Percentiles rank a stretch among this genome's conserved stretches.
Evolutionary conservation across 352 stramenopile genomes (phyloP).

Genomic region (Pythium phragmitis): DNA sequence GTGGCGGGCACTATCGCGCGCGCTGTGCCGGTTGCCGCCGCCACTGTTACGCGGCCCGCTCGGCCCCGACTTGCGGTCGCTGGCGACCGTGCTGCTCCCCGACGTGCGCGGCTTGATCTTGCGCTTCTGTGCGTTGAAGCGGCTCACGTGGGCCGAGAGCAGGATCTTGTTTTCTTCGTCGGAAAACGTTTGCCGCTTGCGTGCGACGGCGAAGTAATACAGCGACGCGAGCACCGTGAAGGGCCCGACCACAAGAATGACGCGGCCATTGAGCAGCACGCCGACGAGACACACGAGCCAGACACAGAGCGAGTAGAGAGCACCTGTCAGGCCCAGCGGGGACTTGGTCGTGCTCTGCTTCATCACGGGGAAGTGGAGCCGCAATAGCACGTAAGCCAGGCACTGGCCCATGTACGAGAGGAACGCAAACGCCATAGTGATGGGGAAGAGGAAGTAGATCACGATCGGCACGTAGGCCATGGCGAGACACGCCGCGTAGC

Average conservation of each 20-base stretch:
- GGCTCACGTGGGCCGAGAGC: slow-evolving; percentile 23
- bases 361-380: slow-evolving; percentile 9
- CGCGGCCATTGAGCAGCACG: slow-evolving; percentile 12
- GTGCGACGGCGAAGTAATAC: slow-evolving; percentile 25
- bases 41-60: background rate
- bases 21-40: slow-evolving; percentile 6
- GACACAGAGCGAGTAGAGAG: slow-evolving; percentile 15
- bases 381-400: slow-evolving; percentile 19
- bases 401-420: slow-evolving; percentile 28
- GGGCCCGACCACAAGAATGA: slow-evolving; percentile 7
- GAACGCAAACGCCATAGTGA: slow-evolving; percentile 18
- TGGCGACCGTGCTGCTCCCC: background rate
- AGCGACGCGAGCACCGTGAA: slow-evolving; percentile 1
- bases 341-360: slow-evolving; percentile 22
- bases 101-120: slow-evolving; percentile 16
- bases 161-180: slow-evolving; percentile 29
- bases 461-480: slow-evolving; percentile 4
- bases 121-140: slow-evolving; percentile 18
- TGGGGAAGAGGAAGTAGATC: slow-evolving; percentile 14
- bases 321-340: slow-evolving; percentile 21
- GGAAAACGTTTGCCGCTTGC: slow-evolving; percentile 26
- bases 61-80: slow-evolving; percentile 9
- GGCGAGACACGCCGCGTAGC: slow-evolving; percentile 9
- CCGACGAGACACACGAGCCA: slow-evolving; percentile 22
- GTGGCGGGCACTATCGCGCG: background rate